Evolutionary conservation across 345 rosid genomes (phyloP), one percentile per base, ranked within the genome.

Genomic region (Dipteronia sinensis): DNA sequence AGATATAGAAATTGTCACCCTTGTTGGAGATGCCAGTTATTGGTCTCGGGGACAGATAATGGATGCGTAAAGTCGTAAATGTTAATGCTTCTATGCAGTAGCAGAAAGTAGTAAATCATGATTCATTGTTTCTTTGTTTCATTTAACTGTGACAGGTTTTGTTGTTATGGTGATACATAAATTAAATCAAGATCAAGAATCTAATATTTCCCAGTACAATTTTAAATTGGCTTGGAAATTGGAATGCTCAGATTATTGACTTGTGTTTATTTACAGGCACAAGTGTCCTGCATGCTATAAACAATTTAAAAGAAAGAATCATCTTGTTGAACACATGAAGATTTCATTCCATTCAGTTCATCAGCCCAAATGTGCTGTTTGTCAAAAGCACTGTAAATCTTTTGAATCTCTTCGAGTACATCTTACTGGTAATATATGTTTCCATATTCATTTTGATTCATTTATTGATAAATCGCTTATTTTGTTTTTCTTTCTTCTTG

Each of bases 301-400:
- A 87, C 89, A 90, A 80, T 94, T 83, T 71, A 92, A 89, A 72
- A 89, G 86, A 82, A 86, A 87, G 76, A 85, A 84, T 56, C 97
- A 92, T 83, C 97, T 92, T 16, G 85, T 94, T 25, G 94, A 90
- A 81, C 98, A 92, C 86, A 89, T 94, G 97, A 92, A 87, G 83
- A 82, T 78, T 74, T 83, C 93, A 6, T 87, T 80, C 84, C 98
- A 91, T 78, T 90, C 97, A 3, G 78, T 74, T 75, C 98, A 90
- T 85, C 89, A 92, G 83, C 95, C 98, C 65, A 82, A 75, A 56
- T 92, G 95, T 63, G 82, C 73, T 47, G 88, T 88, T 67, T 94
- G 97, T 81, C 78, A 77, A n/a, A 94, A 94, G 82, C 97, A 90
- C 80, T 88, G 90, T 85, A 85, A 83, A 83, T 89, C 90, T 20